Percentiles rank a stretch among this genome's conserved stretches.
Evolutionary conservation across 257 asterid genomes (phyloP).

Genomic region (Fraxinus pennsylvanica): DNA sequence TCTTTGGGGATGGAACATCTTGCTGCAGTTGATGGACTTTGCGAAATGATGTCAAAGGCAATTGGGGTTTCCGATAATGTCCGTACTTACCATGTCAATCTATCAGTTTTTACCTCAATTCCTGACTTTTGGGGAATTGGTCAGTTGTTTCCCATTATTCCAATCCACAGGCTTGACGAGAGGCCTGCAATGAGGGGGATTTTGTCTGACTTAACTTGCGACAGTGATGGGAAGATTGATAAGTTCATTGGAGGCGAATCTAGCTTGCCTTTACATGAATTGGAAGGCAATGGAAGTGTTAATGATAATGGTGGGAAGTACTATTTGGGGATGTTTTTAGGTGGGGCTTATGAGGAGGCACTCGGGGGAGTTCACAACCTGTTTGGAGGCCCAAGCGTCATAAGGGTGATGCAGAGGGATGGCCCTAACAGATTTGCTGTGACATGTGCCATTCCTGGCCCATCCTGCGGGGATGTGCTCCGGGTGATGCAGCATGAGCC

Average conservation of each 20-base stretch:
- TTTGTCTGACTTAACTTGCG: conserved; percentile 86
- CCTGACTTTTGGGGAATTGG: conserved; percentile 96
- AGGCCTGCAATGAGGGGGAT: conserved; percentile 65
- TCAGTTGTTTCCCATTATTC: conserved; percentile 85
- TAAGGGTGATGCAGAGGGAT: conserved; percentile 79
- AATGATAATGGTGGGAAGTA: conserved; percentile 41
- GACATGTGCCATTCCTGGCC: conserved; percentile 77
- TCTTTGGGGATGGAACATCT: conserved; percentile 68
- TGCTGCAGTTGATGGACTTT: conserved; percentile 80
- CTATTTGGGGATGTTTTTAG: conserved; percentile 87
- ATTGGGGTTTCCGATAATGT: conserved; percentile 65
- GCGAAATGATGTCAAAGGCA: conserved; percentile 66
- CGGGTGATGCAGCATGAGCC: conserved; percentile 93
- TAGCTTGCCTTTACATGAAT: conserved; percentile 79
- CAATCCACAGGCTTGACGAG: conserved; percentile 82
- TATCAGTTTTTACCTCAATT: conserved; percentile 86
- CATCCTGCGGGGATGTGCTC: conserved; percentile 75
- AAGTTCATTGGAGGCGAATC: conserved; percentile 94
- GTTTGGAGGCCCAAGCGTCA: conserved; percentile 84
- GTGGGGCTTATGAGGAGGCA: conserved; percentile 97
- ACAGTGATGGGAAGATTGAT: conserved; percentile 88
- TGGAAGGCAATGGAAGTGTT: conserved; percentile 39
- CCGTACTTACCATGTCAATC: conserved; percentile 71
- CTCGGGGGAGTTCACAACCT: conserved; percentile 88
- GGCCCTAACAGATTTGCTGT: conserved; percentile 86